Evolutionary conservation across 1,284 basidiomycete species (phyloP), one percentile per base, ranked within the genome.

Genomic region (Cryptococcus sp.): DNA sequence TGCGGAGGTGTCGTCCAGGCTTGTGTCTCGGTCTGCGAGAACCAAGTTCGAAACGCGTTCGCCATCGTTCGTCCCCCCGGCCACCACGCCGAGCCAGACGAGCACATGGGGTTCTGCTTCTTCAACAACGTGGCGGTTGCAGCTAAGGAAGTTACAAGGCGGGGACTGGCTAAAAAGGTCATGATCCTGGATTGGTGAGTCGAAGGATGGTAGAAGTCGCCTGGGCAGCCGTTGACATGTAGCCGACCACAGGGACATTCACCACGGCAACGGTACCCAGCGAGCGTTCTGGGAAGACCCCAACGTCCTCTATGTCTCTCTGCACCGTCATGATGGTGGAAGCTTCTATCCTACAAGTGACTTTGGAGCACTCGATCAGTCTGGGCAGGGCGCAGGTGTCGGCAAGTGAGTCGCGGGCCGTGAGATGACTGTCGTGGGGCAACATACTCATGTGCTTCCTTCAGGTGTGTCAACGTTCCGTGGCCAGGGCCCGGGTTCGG

Each of bases 41-140:
- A 87, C 4, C 81, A 86, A 62, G 82, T 98, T 37, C 83, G 87
- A 65, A 98, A 95, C 71, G 83, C 90, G 0, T 89, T 99, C 69
- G 96, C 96, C 1, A 91, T 98, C 63, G 91, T 98, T 37, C 84
- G 96, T 23, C 96, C 96, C 11, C 96, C 96, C 0, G 96, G 96
- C 0, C 96, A 99, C 73, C 96, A 99, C 69, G 95, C 96, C 18
- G 96, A 99, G 76, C 96, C 96, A 1, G 88, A 95, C 63, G 89
- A 93, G 72, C 89, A 92, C 69, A 97, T 97, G 90, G 96, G 96
- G 0, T 99, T 99, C 77, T 98, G 96, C 77, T 94, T 99, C 79
- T 97, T 92, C 80, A 99, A 99, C 77, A 99, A 99, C 68, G 94
- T 96, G 20, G 89, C 95, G 1, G 88, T 99, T 6, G 94, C 94